These are phyloP conservation scores for Candolleomyces eurysporus DNA, from an alignment of 768 basidiomycete species.

Conservation along the genomic window DNA sequence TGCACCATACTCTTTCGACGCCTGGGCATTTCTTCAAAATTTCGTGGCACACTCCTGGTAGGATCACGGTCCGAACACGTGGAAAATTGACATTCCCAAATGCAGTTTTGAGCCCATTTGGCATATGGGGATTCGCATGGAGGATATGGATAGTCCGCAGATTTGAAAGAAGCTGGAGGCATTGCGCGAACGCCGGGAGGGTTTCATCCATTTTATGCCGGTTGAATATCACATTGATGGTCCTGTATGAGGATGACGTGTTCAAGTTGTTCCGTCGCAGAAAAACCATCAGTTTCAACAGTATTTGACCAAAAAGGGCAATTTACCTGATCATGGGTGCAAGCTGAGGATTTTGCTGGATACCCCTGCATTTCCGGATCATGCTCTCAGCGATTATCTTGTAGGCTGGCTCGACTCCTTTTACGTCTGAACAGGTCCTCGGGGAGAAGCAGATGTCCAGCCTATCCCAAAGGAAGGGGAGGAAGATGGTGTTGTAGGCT, in stretches of 20 bases:
- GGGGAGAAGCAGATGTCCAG: not conserved
- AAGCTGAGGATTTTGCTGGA: not conserved
- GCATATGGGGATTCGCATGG: not conserved
- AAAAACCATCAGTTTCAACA: not conserved
- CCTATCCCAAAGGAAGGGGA: constrained; percentile 2
- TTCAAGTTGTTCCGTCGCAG: not conserved
- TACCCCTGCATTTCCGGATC: constrained; percentile 1
- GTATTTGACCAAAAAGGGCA: not conserved
- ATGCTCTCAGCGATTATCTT: not conserved
- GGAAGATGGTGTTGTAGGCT: not conserved
- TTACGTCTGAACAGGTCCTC: not conserved
- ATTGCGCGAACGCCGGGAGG: not conserved
- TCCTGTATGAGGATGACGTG: not conserved
- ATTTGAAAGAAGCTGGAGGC: not conserved
- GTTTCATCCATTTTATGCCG: not conserved
- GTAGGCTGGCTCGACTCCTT: not conserved
- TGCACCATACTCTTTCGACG: constrained; percentile 3
- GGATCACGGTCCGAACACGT: not conserved
- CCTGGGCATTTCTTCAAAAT: constrained; percentile 5
- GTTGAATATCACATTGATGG: constrained; percentile 1
- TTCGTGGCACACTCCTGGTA: constrained; percentile 1
- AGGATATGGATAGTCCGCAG: not conserved
- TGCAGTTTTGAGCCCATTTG: not conserved
- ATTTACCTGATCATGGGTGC: not conserved
- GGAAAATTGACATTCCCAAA: not conserved